Base-by-base conservation (phyloP, 495 filamentous ascomycete genomes). In the Staphylotrichum longicolle region DNA sequence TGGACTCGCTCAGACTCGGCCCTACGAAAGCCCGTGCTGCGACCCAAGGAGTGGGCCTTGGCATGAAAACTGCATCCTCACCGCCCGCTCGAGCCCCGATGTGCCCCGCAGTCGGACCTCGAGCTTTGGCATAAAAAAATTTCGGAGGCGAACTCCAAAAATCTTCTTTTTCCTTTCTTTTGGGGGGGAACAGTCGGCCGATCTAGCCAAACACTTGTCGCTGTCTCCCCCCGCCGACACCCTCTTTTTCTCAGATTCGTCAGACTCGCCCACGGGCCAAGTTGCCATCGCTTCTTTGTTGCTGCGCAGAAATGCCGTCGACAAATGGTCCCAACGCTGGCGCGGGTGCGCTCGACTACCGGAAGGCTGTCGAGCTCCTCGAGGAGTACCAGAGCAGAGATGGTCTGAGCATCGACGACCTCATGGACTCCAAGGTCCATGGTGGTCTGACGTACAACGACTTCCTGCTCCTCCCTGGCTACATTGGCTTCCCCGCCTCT, bases 361-460 rank as follows among this genome's bases (percentile, higher is more conserved):
- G 80, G 66, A 86, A 79, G 65, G 95, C 95, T 58, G 71, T 93
- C 55, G 86, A 95, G 72, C 78, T 92, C 48, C 82, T 97, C 66
- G 78, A 87, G 68, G 83, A 90, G 54, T 97, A 96, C 72, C 59
- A 80, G 39, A 79, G 78, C 72, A 77, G 78, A 64, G 94, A 98
- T 85, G 94, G 94, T 61, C 85, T 99, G 62, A 86, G 89, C 74
- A 85, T 90, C 63, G 80, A 88, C 65, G 86, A 88, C 51, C 80
- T 99, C 50, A 81, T 97, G 61, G 90, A 97, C 78, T 91, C 93
- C 50, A 89, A 87, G 75, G 86, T 82, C 70, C 86, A 89, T 72
- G 94, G 94, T 62, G 94, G 94, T 60, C 81, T 99, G 74, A 97
- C 94, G 7, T 84, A 84, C 78, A 85, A 85, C 71, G 83, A 85